Percentiles rank a stretch among this genome's conserved stretches.
These are phyloP conservation scores for Combretum micranthum DNA, from an alignment of 345 rosid genomes.

Conservation along the genomic window DNA sequence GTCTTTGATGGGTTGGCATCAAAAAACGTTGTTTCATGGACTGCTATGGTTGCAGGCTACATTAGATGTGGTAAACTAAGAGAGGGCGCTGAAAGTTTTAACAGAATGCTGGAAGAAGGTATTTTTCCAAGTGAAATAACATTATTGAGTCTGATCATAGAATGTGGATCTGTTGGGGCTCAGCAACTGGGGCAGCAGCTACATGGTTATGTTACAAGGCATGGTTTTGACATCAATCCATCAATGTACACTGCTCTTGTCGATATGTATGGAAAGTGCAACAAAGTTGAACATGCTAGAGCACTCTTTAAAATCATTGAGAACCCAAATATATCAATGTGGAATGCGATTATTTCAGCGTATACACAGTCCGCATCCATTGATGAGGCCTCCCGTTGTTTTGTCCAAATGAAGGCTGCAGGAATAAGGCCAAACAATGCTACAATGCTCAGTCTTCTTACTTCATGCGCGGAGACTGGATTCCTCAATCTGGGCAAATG, in stretches of 20 bases:
- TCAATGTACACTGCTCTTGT: constrained; percentile 30
- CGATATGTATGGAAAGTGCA: constrained; percentile 48
- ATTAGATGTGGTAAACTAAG: constrained; percentile 20
- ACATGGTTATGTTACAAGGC: constrained; percentile 33
- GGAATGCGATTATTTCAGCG: constrained; percentile 33
- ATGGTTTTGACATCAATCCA: constrained; percentile 11
- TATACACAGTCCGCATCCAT: constrained; percentile 23
- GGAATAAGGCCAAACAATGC: constrained; percentile 24
- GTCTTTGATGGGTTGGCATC: constrained; percentile 27
- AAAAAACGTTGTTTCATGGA: constrained; percentile 37
- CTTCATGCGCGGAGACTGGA: constrained; percentile 28
- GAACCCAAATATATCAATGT: constrained; percentile 26
- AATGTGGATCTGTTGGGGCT: constrained; percentile 31
- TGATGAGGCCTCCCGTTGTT: constrained; percentile 25
- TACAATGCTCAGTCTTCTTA: constrained; percentile 26
- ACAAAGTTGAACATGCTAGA: constrained; percentile 24
- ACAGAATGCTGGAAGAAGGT: constrained; percentile 26
- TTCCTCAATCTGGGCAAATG: constrained; percentile 34
- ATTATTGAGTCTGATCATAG: constrained; percentile 28
- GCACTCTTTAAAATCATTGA: constrained; percentile 23
- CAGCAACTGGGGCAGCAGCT: constrained; percentile 27
- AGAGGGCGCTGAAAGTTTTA: constrained; percentile 26
- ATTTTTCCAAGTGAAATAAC: constrained; percentile 33
- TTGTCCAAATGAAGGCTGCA: constrained; percentile 21
- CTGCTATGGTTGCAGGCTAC: constrained; percentile 40